phyloP scores from a whole-genome alignment of 768 basidiomycete species.

The Roridomyces roridus region DNA sequence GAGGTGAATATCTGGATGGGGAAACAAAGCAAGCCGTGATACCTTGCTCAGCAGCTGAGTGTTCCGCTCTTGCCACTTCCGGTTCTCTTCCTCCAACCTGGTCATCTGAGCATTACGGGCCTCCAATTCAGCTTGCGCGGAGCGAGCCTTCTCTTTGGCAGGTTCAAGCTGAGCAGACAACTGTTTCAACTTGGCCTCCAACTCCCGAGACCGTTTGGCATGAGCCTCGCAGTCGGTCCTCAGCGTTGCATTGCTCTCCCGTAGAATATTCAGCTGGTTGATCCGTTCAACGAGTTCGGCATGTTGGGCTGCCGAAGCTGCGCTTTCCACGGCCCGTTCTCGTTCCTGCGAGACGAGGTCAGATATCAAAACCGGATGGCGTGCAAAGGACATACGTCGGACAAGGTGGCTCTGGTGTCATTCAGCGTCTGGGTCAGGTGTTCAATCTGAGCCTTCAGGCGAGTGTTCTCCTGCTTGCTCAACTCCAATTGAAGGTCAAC shows the following conservation, averaged over 20 bases:
- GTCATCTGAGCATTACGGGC: constrained; percentile 68
- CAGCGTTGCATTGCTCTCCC: constrained; percentile 88
- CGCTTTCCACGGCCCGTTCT: constrained; percentile 73
- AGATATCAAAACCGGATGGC: background rate
- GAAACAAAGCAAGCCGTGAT: constrained; percentile 5
- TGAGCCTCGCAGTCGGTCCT: constrained; percentile 79
- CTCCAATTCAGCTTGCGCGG: constrained; percentile 76
- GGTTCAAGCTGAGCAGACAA: constrained; percentile 74
- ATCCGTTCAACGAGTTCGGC: constrained; percentile 85
- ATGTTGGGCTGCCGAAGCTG: constrained; percentile 79
- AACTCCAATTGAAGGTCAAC: constrained; percentile 88
- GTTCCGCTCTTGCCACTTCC: constrained; percentile 86
- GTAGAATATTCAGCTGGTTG: constrained; percentile 83
- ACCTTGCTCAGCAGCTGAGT: constrained; percentile 83
- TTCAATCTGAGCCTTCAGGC: constrained; percentile 78
- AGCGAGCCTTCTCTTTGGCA: constrained; percentile 69
- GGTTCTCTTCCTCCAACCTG: constrained; percentile 77
- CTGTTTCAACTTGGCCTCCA: constrained; percentile 67
- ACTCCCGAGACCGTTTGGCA: constrained; percentile 67
- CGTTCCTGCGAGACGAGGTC: constrained; percentile 63
- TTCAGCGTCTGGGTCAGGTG: constrained; percentile 72
- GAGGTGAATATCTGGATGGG: background rate
- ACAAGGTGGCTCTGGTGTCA: constrained; percentile 71
- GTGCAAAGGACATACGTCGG: constrained; percentile 56
- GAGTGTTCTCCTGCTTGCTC: constrained; percentile 73